Evolutionary conservation across 371 early-diverging fungal species (phyloP).

Genomic region (Saksenaea oblongispora): DNA sequence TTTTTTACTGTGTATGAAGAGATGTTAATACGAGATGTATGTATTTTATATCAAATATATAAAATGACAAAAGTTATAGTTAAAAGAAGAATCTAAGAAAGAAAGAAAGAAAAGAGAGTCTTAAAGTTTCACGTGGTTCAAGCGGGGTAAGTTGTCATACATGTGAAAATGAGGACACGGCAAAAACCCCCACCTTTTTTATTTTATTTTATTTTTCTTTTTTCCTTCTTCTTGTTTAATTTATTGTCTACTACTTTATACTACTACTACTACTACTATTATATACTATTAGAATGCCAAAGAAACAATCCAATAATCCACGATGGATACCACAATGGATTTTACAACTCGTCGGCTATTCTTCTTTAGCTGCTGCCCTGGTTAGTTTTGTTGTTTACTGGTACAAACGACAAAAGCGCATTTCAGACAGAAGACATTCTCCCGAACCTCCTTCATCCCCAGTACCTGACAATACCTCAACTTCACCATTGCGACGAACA

Average conservation of each 20-base stretch:
- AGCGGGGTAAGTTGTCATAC: constrained; percentile 2
- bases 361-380: constrained; percentile 23
- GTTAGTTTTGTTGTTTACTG: constrained; percentile 14
- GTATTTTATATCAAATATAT: too few relatives aligned
- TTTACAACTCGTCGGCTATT: constrained; percentile 21
- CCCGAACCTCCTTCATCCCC: background rate
- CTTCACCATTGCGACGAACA: constrained; percentile 3
- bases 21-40: too few relatives aligned
- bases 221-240: background rate
- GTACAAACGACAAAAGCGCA: constrained; percentile 13
- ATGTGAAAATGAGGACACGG: constrained; percentile 2
- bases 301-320: background rate
- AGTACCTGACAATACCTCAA: background rate
- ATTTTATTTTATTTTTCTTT: background rate
- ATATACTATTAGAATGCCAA: background rate
- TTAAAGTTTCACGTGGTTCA: background rate
- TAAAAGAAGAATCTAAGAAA: too few relatives aligned
- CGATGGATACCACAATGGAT: constrained; percentile 22
- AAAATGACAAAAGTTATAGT: too few relatives aligned
- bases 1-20: too few relatives aligned
- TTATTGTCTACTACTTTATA: background rate
- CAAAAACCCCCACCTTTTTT: background rate
- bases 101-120: background rate
- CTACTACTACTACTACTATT: background rate
- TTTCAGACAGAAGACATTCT: background rate